Evolutionary conservation across 805 yeast genomes (phyloP).

Genomic region (Candida fluviatilis): DNA sequence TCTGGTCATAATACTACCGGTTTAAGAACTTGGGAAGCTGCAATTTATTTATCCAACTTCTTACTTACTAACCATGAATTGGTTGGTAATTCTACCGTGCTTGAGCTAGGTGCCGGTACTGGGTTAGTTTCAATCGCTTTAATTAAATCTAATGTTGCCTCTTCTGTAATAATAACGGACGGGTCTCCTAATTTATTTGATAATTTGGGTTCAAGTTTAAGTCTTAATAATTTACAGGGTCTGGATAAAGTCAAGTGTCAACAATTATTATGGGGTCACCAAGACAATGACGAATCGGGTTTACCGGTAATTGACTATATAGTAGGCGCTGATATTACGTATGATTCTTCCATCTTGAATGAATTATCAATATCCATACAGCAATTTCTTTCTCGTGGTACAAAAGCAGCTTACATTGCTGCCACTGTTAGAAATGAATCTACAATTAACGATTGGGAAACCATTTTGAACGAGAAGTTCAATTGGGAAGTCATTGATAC

Average conservation of each 20-base stretch:
- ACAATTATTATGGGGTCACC: slow-evolving; percentile 55
- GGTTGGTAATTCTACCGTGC: slow-evolving; percentile 18
- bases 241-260: slow-evolving; percentile 9
- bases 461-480: slow-evolving; percentile 8
- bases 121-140: slow-evolving; percentile 66
- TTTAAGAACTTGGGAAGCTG: slow-evolving; percentile 91
- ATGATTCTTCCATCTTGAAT: slow-evolving; percentile 61
- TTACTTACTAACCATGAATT: slow-evolving; percentile 19
- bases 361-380: slow-evolving; percentile 47
- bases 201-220: slow-evolving; percentile 40
- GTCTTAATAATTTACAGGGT: slow-evolving; percentile 33
- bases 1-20: slow-evolving; percentile 86
- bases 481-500: slow-evolving; percentile 16
- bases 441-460: slow-evolving; percentile 33
- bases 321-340: slow-evolving; percentile 86
- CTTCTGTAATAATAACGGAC: slow-evolving; percentile 52
- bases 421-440: slow-evolving; percentile 67
- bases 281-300: slow-evolving; percentile 13
- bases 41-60: slow-evolving; percentile 58
- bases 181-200: slow-evolving; percentile 59
- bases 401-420: slow-evolving; percentile 47
- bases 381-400: slow-evolving; percentile 28
- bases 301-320: slow-evolving; percentile 42
- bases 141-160: slow-evolving; percentile 12
- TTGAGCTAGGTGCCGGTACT: slow-evolving; percentile 89